Evolutionary conservation across 2,329 filamentous ascomycete genomes (phyloP).

Genomic region (Xylariomycetidae sp.): DNA sequence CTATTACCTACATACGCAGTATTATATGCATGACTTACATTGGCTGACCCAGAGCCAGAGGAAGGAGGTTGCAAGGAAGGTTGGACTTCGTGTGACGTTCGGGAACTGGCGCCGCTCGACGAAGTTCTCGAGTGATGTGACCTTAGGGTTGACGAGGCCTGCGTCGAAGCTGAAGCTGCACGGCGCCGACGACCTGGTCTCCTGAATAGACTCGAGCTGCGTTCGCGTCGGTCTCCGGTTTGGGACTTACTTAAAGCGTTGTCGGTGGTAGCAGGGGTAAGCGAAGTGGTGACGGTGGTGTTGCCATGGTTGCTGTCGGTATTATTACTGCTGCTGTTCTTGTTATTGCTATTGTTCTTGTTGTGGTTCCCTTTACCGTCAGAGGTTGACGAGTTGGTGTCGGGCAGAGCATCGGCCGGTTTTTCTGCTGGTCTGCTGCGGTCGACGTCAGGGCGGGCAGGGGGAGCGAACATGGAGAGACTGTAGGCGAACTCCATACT

Average conservation of each 20-base stretch:
- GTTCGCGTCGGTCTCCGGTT: constrained; percentile 4
- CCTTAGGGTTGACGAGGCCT: too few species aligned
- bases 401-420: background rate
- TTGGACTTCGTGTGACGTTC: constrained; percentile 14
- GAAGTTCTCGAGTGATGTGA: constrained; percentile 15
- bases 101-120: constrained; percentile 16
- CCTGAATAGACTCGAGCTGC: constrained; percentile 16
- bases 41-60: background rate
- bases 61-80: constrained; percentile 2
- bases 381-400: constrained; percentile 3
- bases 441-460: constrained; percentile 14
- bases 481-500: constrained; percentile 22
- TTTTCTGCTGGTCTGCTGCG: constrained; percentile 1
- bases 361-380: constrained; percentile 4
- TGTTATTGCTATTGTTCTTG: background rate
- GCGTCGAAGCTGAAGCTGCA: constrained; percentile 15
- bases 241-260: constrained; percentile 8
- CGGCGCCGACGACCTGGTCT: constrained; percentile 18
- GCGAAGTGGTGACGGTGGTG: constrained; percentile 1
- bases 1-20: too few species aligned
- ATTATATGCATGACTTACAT: too few species aligned
- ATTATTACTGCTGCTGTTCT: constrained; percentile 2
- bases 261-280: too few species aligned
- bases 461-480: constrained; percentile 16
- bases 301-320: constrained; percentile 4